A percentile compares a stretch with the other conserved stretches of the same genome.
Evolutionary conservation across 1,139 yeast genomes (phyloP).

Genomic region (Scheffersomyces titani): DNA sequence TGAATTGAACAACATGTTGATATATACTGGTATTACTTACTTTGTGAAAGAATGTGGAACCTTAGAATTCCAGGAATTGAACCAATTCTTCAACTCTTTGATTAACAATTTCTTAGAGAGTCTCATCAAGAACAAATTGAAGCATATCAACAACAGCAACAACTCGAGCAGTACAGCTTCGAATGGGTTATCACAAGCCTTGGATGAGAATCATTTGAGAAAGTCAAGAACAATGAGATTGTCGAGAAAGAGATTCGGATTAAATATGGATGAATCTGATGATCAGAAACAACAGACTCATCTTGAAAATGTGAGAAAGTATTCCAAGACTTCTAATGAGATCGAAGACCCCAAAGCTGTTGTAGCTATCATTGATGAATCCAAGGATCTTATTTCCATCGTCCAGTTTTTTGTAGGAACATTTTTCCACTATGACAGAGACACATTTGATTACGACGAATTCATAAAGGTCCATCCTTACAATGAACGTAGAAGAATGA

Average conservation of each 20-base stretch:
- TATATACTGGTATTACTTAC: slow-evolving; percentile 62
- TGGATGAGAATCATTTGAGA: slow-evolving; percentile 20
- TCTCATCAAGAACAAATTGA: slow-evolving; percentile 24
- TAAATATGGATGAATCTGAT: slow-evolving; percentile 2
- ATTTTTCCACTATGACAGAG: slow-evolving; percentile 66
- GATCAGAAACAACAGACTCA: slow-evolving; percentile 11
- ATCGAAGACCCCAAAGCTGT: slow-evolving; percentile 46
- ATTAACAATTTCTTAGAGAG: slow-evolving; percentile 32
- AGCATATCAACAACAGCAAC: slow-evolving; percentile 16
- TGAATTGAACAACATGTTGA: slow-evolving; percentile 46
- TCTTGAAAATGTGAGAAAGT: slow-evolving; percentile 13
- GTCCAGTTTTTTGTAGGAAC: slow-evolving; percentile 67
- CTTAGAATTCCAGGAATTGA: slow-evolving; percentile 24
- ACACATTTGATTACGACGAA: slow-evolving; percentile 46
- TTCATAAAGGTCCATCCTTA: slow-evolving; percentile 46
- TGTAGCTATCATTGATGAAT: slow-evolving; percentile 38
- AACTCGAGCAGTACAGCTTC: slow-evolving; percentile 10
- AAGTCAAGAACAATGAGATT: slow-evolving; percentile 37
- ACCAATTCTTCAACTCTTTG: slow-evolving; percentile 24
- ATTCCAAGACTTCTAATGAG: slow-evolving; percentile 19
- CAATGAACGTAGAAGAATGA: slow-evolving; percentile 29
- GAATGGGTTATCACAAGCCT: slow-evolving; percentile 11
- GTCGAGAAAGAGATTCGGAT: slow-evolving; percentile 23
- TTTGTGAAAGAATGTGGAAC: slow-evolving; percentile 58
- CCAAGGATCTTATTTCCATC: slow-evolving; percentile 34